Evolutionary conservation across 2,329 filamentous ascomycete genomes (phyloP), one percentile per base, ranked within the genome.

Genomic region (Fusarium stilboides): DNA sequence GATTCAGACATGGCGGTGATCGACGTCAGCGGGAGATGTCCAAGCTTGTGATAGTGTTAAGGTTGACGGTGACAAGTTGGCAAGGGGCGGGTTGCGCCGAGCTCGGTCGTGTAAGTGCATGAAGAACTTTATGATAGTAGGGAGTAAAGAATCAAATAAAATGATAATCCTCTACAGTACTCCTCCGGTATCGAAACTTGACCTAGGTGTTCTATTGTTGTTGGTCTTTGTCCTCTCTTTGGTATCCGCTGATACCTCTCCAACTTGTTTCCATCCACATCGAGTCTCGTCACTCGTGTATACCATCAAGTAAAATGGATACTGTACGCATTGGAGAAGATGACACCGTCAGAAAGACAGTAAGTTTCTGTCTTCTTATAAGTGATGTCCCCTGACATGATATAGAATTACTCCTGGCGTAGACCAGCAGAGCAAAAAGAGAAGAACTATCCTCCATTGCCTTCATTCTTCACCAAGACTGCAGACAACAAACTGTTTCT

Each of bases 391-490:
- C 12, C 62, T 65, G n/a, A 65, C 28, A 44, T 24, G 8, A 2
- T 8, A 13, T 19, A 65, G 62, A 65, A 49, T 20, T 17, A 53
- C 36, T 17, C 26, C n/a, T 13, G 55, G 39, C 40, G 26, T 43
- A 36, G 13, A 15, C 39, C 49, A 50, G 24, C 14, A 14, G 26
- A 44, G 19, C 43, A 52, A 5, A 19, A 57, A 13, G 55, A 47
- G 50, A 60, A 49, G 15, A 46, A 33, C n/a, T 9, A 26, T n/a
- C 37, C 53, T 28, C 62, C 42, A 12, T 36, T 51, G 12, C 54
- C 43, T 22, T 57, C 62, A 5, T 59, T 51, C 7, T 65, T 65
- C 34, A 54, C 34, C 43, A 44, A 34, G n/a, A 26, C 31, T 12
- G 17, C 42, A 47, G 43, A 46, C n/a, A 59, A 26, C 14, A 67